Evolutionary conservation across 2,329 filamentous ascomycete genomes (phyloP), one percentile per base, ranked within the genome.

Genomic region (Botrytis medusae): DNA sequence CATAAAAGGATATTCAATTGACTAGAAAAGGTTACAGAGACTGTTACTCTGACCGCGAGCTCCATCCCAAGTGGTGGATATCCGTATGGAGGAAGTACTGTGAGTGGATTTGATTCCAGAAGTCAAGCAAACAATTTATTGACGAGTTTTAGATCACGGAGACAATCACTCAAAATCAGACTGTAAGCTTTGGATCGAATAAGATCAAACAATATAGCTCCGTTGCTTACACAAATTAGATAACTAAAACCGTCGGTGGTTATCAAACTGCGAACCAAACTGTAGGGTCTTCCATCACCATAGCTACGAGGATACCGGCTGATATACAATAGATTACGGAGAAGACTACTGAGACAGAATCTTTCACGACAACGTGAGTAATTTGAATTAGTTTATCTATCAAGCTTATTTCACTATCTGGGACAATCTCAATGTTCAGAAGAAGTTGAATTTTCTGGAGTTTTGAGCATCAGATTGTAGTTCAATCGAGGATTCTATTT

Each of bases 321-420:
- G 37, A 71, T 20, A 32, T 44, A 5, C 1, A 14, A 34, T n/a
- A 72, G 70, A 67, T 72, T 20, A 72, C 70, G 14, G 70, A 72
- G 51, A 72, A 67, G 22, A 72, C 37, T 34, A 72, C 70, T 2
- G 46, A 65, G 46, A 72, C 60, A 9, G 60, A 72, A 34, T 72
- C 61, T 18, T 37, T 72, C 37, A 72, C 69, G 20, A 63, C 60
- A 37, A 72, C 60, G 69, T 72, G 22, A 65, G 69, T 72, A n/a
- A 2, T 5, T 18, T 12, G 34, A n/a, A 14, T 29, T 18, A 14
- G 2, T 42, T 42, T 5, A 42, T 32, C 14, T 7, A 51, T n/a
- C 25, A 4, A n/a, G 4, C 48, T 5, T 5, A 6, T 16, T 54
- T n/a, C 22, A 54, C 6, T n/a, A 6, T 54, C 48, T n/a, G 25